Conservation (phyloP, 2,329 filamentous ascomycete species). For the Sclerotinia borealis region DNA sequence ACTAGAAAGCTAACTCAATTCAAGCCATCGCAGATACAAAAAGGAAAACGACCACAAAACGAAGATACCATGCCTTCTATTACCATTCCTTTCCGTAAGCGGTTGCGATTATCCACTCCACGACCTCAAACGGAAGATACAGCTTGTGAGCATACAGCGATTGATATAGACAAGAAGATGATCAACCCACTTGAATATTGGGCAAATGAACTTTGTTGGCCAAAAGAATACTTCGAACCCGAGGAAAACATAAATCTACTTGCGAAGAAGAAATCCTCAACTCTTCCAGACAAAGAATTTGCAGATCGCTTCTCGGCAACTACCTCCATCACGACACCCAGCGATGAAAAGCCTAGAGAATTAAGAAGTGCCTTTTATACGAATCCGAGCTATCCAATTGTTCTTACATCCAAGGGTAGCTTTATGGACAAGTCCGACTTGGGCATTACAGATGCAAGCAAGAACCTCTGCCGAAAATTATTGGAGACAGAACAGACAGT, state of each 20-base stretch:
- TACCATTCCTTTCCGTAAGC: conserved; percentile 22
- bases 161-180: background rate
- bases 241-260: conserved; percentile 21
- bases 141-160: background rate
- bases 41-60: conserved; percentile 7
- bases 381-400: conserved; percentile 33
- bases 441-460: conserved; percentile 32
- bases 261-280: conserved; percentile 31
- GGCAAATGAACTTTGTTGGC: background rate
- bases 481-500: background rate
- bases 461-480: conserved; percentile 21
- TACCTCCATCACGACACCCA: conserved; percentile 31
- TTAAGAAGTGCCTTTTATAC: conserved; percentile 35
- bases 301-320: conserved; percentile 19
- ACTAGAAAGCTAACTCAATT: conserved; percentile 24
- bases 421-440: conserved; percentile 35
- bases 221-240: background rate
- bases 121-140: background rate
- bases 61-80: background rate
- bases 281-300: conserved; percentile 27
- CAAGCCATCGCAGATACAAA: conserved; percentile 18
- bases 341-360: conserved; percentile 36
- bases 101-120: conserved; percentile 12
- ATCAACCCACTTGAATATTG: conserved; percentile 2
- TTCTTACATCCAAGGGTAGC: conserved; percentile 36